Percentiles rank a stretch among this genome's conserved stretches.
Conservation (phyloP, 2,329 filamentous ascomycete genomes). For the Erysiphe pulchra region DNA sequence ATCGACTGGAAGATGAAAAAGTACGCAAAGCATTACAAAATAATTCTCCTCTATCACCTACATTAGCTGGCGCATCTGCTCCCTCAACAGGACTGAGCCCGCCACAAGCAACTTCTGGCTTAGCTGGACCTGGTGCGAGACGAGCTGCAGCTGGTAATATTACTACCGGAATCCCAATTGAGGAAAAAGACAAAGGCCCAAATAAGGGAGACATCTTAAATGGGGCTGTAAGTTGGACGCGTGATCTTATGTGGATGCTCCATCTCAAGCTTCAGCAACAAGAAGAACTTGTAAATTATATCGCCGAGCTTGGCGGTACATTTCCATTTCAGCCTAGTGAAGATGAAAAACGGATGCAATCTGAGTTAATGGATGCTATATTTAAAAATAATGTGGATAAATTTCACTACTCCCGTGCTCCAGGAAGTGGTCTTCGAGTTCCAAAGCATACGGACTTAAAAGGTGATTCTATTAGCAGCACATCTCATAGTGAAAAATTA, state of each 20-base stretch:
- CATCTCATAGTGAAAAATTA: slow-evolving; percentile 13
- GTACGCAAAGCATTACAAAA: slow-evolving; percentile 85
- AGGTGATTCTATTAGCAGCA: slow-evolving; percentile 43
- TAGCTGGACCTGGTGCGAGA: slow-evolving; percentile 63
- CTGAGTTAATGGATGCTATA: slow-evolving; percentile 69
- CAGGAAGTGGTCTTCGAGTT: slow-evolving; percentile 68
- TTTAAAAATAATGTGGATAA: slow-evolving; percentile 45
- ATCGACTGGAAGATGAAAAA: slow-evolving; percentile 90
- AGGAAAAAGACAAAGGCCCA: slow-evolving; percentile 95
- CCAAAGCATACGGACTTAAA: slow-evolving; percentile 82
- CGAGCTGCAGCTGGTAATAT: slow-evolving; percentile 61
- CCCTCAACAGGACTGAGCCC: slow-evolving; percentile 28
- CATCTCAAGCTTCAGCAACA: slow-evolving; percentile 75
- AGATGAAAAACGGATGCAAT: slow-evolving; percentile 87
- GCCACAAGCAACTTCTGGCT: slow-evolving; percentile 62
- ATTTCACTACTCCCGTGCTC: slow-evolving; percentile 65
- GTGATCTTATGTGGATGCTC: slow-evolving; percentile 93
- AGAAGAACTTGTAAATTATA: slow-evolving; percentile 56
- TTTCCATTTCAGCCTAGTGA: slow-evolving; percentile 69
- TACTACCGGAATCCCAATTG: slow-evolving; percentile 72
- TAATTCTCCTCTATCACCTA: slow-evolving; percentile 70
- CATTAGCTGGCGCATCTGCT: slow-evolving; percentile 37
- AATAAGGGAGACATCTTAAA: slow-evolving; percentile 99
- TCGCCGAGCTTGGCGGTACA: slow-evolving; percentile 44
- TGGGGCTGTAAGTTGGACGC: slow-evolving; percentile 86